phyloP scores from a whole-genome alignment of 2,329 filamentous ascomycete genomes.

The Colletotrichum paranaense region DNA sequence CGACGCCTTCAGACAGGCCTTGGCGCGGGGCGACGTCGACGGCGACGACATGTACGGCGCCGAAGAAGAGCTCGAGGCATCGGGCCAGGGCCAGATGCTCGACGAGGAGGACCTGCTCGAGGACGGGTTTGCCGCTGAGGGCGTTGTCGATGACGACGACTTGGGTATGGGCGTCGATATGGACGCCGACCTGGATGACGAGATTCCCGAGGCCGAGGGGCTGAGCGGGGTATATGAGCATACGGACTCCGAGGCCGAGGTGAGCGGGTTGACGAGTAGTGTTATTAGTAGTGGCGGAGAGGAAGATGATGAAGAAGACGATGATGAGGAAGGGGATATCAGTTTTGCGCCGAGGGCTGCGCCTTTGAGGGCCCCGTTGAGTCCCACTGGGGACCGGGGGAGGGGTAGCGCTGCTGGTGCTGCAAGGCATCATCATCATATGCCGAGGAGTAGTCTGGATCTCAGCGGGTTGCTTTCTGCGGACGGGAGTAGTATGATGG shows the following conservation, averaged over 20 bases:
- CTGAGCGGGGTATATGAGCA: slow-evolving; percentile 75
- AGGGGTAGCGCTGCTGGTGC: slow-evolving; percentile 37
- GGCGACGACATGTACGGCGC: slow-evolving; percentile 63
- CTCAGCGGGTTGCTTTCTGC: slow-evolving; percentile 66
- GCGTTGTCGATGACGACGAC: slow-evolving; percentile 44
- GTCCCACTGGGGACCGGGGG: slow-evolving; percentile 48
- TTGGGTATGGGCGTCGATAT: slow-evolving; percentile 75
- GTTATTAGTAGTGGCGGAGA: slow-evolving; percentile 36
- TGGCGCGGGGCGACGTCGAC: slow-evolving; percentile 62
- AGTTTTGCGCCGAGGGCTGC: slow-evolving; percentile 53
- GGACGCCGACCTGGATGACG: slow-evolving; percentile 77
- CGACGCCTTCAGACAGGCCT: slow-evolving; percentile 70
- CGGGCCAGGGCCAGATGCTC: slow-evolving; percentile 68
- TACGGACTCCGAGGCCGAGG: slow-evolving; percentile 78
- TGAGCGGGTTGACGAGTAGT: slow-evolving; percentile 60
- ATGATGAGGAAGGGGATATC: slow-evolving; percentile 43
- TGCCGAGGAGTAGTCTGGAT: slow-evolving; percentile 62
- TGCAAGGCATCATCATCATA: not conserved
- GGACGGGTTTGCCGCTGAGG: slow-evolving; percentile 34
- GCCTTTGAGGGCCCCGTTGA: slow-evolving; percentile 47
- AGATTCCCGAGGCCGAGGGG: slow-evolving; percentile 72
- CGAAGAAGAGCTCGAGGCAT: slow-evolving; percentile 65
- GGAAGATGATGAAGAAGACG: slow-evolving; percentile 37
- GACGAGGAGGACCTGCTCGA: slow-evolving; percentile 69
- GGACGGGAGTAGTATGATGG: slow-evolving; percentile 68